These are phyloP conservation scores for Gelatoporia subvermispora DNA, from an alignment of 768 basidiomycete species.

Conservation along the genomic window DNA sequence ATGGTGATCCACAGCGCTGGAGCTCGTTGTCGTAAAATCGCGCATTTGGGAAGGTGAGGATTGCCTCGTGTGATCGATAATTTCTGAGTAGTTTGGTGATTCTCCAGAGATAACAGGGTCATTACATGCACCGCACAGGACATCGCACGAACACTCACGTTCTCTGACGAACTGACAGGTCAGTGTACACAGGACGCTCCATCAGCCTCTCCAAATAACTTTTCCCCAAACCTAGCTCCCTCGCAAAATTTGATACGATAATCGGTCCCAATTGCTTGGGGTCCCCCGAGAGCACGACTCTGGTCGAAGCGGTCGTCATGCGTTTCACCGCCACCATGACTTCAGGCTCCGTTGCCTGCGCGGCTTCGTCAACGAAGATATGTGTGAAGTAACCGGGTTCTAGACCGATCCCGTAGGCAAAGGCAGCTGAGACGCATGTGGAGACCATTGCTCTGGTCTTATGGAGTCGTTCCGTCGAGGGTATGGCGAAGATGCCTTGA, in stretches of 20 bases:
- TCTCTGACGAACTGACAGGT: constrained; percentile 28
- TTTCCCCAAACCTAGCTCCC: constrained; percentile 20
- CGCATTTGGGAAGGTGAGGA: constrained; percentile 54
- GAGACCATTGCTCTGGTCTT: constrained; percentile 49
- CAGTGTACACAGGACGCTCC: constrained; percentile 24
- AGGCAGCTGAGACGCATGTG: constrained; percentile 51
- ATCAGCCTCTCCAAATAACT: constrained; percentile 26
- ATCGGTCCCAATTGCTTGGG: constrained; percentile 34
- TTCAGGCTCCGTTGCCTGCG: constrained; percentile 58
- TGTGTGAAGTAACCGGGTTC: constrained; percentile 51
- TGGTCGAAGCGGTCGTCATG: constrained; percentile 27
- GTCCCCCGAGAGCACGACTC: constrained; percentile 35
- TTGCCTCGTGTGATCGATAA: constrained; percentile 51
- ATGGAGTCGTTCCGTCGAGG: constrained; percentile 32
- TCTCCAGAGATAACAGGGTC: too few relatives aligned
- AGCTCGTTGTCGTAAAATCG: constrained; percentile 33
- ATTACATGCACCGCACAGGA: too few relatives aligned
- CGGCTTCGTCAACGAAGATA: constrained; percentile 65
- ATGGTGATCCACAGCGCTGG: constrained; percentile 21
- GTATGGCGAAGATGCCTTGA: constrained; percentile 22
- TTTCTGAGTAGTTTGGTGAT: constrained; percentile 40
- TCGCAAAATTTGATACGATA: constrained; percentile 24
- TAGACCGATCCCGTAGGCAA: constrained; percentile 45
- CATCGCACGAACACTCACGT: too few relatives aligned
- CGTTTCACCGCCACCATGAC: constrained; percentile 39